Percentiles rank a stretch among this genome's conserved stretches.
Evolutionary conservation across 2,329 filamentous ascomycete species (phyloP).

Genomic region (Hawksworthiomyces lignivorus): DNA sequence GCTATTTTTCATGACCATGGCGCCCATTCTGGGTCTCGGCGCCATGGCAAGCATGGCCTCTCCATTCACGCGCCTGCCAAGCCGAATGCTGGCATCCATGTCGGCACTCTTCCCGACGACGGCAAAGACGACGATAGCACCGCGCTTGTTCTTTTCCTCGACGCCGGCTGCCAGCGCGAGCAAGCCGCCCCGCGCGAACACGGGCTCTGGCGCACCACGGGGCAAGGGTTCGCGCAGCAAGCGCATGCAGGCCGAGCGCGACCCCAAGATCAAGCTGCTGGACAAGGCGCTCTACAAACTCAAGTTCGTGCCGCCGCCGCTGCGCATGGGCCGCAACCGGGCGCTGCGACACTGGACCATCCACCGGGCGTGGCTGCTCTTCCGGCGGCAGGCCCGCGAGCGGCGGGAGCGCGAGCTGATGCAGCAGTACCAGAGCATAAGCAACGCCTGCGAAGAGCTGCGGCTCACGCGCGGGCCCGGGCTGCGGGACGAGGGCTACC

Average conservation of each 20-base stretch:
- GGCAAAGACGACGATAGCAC: too few species aligned
- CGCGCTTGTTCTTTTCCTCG: too few species aligned
- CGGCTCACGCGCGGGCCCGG: conserved; percentile 51
- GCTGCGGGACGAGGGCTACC: conserved; percentile 53
- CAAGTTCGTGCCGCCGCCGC: conserved; percentile 46
- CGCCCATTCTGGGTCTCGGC: too few species aligned
- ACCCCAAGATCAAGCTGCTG: conserved; percentile 27
- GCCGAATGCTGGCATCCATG: too few species aligned
- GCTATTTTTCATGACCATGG: too few species aligned
- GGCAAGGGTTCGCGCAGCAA: conserved; percentile 8
- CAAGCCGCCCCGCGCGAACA: too few species aligned
- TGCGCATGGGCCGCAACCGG: conserved; percentile 82
- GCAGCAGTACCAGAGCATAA: conserved; percentile 75
- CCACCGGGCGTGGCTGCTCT: conserved; percentile 87
- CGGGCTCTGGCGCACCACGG: too few species aligned
- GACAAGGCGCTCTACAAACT: conserved; percentile 25
- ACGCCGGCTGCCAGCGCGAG: too few species aligned
- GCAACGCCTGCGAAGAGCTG: conserved; percentile 77
- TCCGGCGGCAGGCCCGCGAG: conserved; percentile 60
- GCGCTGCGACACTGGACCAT: conserved; percentile 97
- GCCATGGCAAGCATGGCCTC: too few species aligned
- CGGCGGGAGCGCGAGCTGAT: conserved; percentile 63
- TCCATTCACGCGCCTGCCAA: too few species aligned
- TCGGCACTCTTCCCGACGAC: too few species aligned
- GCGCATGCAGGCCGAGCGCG: conserved; percentile 14